Conservation (phyloP, 1,284 basidiomycete genomes). For the Boletellus sp. region DNA sequence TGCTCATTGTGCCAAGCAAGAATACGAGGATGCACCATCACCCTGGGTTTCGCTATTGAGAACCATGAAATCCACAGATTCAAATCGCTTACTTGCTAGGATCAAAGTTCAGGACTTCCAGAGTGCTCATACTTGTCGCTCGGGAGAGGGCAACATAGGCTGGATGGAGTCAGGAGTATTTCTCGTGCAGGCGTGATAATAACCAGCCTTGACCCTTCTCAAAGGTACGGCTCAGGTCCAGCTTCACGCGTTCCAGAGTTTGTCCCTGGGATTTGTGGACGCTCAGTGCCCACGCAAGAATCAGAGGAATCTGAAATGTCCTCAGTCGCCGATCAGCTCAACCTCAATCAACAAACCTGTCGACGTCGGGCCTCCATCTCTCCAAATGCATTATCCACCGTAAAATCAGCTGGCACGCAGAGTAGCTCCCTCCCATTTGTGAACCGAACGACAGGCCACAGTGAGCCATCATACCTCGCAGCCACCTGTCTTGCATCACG, state of each 20-base stretch:
- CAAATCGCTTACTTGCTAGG: conserved; percentile 54
- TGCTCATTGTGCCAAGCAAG: conserved; percentile 26
- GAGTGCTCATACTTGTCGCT: conserved; percentile 77
- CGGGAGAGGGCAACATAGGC: conserved; percentile 93
- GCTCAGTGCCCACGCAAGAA: conserved; percentile 78
- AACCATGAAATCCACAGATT: neutral
- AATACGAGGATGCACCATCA: conserved; percentile 49
- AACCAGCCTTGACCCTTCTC: conserved; percentile 74
- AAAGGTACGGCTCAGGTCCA: conserved; percentile 64
- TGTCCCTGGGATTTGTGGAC: conserved; percentile 89
- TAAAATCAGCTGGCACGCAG: conserved; percentile 53
- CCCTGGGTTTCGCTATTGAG: conserved; percentile 26
- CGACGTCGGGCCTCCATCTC: conserved; percentile 49
- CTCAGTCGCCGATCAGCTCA: neutral
- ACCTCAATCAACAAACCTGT: conserved; percentile 38
- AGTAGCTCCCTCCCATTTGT: conserved; percentile 42
- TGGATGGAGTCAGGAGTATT: conserved; percentile 33
- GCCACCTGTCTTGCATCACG: conserved; percentile 14
- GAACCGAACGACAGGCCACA: conserved; percentile 59
- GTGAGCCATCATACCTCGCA: conserved; percentile 27
- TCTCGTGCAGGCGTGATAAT: neutral
- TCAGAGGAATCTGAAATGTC: conserved; percentile 63
- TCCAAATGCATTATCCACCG: conserved; percentile 52
- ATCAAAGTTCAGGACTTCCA: conserved; percentile 84
- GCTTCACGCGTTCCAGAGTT: conserved; percentile 73